Base-by-base conservation (phyloP, 306 rosid species). In the Carpinus fangiana region DNA sequence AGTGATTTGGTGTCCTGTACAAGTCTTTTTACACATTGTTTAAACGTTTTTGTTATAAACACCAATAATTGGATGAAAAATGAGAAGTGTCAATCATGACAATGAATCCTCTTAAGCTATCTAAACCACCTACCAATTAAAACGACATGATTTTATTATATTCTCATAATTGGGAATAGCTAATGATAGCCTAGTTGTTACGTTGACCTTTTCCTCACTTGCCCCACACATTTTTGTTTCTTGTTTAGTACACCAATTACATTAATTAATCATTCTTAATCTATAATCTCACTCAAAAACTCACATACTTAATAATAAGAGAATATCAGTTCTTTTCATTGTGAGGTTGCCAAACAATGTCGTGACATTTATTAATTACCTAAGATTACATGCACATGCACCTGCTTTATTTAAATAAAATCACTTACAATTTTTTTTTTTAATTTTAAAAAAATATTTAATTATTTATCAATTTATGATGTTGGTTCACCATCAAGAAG, bases 101-200 rank as follows among this genome's bases (percentile, higher is more conserved):
- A 51, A 4, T 17, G 78, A 73, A 79, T 80, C 73, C 82, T 84
- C 78, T 84, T 38, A 86, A 86, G 87, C 76, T 57, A 76, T 84
- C 72, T 56, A 66, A 80, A 51, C 56, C 87, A 88, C 93, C 93
- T 57, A 83, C 89, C 90, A 82, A 84, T 81, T 84, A 91, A 87
- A 91, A 82, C 54, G 96, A 84, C 96, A 80, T 86, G 65, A 82
- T 84, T 80, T 38, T 46, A 41, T 34, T 34, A 70, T 82, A 46
- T 72, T 46, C 7, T 57, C 18, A 77, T 68, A 76, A 11, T 76
- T 67, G 84, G 79, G 47, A 55, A 21, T 66, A 75, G 81, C 70
- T 70, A 76, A 84, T 84, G 56, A 87, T 85, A 77, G 73, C 80
- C 23, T 53, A 71, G 86, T 86, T 79, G 91, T 79, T 84, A 57